Evolutionary conservation across 1,139 yeast genomes (phyloP).

Genomic region (Debaryomyces sp.): DNA sequence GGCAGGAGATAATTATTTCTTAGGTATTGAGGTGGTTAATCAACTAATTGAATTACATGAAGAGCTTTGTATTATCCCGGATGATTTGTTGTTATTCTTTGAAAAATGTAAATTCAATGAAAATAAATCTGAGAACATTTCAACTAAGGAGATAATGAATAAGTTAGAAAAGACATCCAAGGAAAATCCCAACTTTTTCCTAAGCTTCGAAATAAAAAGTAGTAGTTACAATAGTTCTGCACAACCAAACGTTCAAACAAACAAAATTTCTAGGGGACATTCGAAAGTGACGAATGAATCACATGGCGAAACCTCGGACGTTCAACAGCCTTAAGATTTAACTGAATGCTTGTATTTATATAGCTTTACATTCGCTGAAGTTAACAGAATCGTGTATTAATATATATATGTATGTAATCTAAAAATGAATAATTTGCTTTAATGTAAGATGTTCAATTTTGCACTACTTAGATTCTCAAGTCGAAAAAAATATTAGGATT

Average conservation of each 20-base stretch:
- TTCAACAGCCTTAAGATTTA: not conserved
- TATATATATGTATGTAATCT: not conserved
- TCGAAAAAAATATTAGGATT: not conserved
- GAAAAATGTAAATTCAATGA: constrained; percentile 35
- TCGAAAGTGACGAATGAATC: constrained; percentile 32
- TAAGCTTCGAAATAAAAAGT: constrained; percentile 23
- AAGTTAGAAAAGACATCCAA: constrained; percentile 34
- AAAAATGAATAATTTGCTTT: not conserved
- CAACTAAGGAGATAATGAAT: constrained; percentile 41
- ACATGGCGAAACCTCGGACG: constrained; percentile 27
- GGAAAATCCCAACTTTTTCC: constrained; percentile 34
- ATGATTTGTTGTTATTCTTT: constrained; percentile 45
- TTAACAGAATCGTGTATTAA: not conserved
- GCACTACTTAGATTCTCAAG: not conserved
- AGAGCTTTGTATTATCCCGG: constrained; percentile 77
- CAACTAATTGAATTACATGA: constrained; percentile 83
- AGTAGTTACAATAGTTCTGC: constrained; percentile 19
- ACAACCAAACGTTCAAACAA: constrained; percentile 33
- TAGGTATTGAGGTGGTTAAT: constrained; percentile 90
- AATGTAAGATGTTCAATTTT: not conserved
- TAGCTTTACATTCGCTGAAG: not conserved
- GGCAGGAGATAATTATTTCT: constrained; percentile 74
- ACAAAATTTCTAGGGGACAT: constrained; percentile 40
- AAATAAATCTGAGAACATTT: constrained; percentile 9
- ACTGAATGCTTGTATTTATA: not conserved